A percentile compares a stretch with the other conserved stretches of the same genome.
These are phyloP conservation scores for Ramalina intermedia DNA, from an alignment of 495 filamentous ascomycete species.

Conservation along the genomic window DNA sequence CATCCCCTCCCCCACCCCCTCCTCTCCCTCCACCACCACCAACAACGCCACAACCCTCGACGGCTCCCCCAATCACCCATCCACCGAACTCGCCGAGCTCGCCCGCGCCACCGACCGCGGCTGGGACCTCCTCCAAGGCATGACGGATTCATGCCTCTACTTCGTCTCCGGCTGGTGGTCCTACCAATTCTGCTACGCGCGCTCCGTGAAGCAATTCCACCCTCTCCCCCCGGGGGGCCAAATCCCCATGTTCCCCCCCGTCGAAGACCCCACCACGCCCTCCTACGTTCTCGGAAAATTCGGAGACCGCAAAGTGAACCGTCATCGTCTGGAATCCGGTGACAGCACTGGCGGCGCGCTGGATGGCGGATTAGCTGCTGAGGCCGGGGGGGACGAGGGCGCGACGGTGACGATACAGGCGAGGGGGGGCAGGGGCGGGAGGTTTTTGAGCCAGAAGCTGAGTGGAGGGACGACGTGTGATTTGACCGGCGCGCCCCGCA, in stretches of 20 bases:
- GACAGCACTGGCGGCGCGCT: slow-evolving; percentile 18
- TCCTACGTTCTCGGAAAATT: slow-evolving; percentile 69
- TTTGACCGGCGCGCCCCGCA: slow-evolving; percentile 68
- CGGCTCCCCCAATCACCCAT: slow-evolving; percentile 26
- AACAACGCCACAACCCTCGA: slow-evolving; percentile 33
- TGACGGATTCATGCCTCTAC: slow-evolving; percentile 81
- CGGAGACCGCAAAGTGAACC: slow-evolving; percentile 11
- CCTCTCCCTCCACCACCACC: slow-evolving; percentile 38
- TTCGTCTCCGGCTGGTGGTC: slow-evolving; percentile 93
- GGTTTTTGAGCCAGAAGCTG: slow-evolving; percentile 83
- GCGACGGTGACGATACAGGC: slow-evolving; percentile 53
- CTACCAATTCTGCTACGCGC: slow-evolving; percentile 88
- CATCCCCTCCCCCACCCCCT: slow-evolving; percentile 53
- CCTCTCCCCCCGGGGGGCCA: slow-evolving; percentile 50
- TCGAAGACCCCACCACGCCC: slow-evolving; percentile 58
- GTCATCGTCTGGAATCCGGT: slow-evolving; percentile 5
- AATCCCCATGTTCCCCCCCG: slow-evolving; percentile 53
- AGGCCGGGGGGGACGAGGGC: slow-evolving; percentile 10
- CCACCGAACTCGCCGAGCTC: slow-evolving; percentile 73
- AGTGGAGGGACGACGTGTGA: slow-evolving; percentile 82
- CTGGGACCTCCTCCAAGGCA: slow-evolving; percentile 75
- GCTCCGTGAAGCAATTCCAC: slow-evolving; percentile 84
- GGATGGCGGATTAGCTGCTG: slow-evolving; percentile 18
- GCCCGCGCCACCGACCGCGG: slow-evolving; percentile 70
- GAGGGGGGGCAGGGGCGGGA: slow-evolving; percentile 51